A percentile compares a stretch with the other conserved stretches of the same genome.
These are phyloP conservation scores for Raphanus raphanistrum DNA, from an alignment of 345 rosid genomes.

Conservation along the genomic window DNA sequence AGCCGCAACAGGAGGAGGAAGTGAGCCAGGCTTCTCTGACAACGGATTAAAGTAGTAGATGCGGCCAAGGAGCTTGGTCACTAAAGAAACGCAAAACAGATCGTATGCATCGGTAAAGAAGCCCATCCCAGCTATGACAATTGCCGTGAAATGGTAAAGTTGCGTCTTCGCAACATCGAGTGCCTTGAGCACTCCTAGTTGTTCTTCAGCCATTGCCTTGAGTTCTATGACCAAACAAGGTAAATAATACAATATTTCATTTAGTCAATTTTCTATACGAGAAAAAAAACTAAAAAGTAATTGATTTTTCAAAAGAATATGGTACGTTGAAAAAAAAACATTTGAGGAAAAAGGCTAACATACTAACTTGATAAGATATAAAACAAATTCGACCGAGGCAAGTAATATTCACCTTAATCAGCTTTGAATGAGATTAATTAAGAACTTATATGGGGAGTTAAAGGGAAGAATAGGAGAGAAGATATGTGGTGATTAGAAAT, in stretches of 20 bases:
- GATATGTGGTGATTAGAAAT: slow-evolving; percentile 8
- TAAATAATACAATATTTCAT: background rate
- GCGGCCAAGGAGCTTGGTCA: slow-evolving; percentile 49
- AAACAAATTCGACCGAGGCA: background rate
- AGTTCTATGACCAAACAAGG: slow-evolving; percentile 2
- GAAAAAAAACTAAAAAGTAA: background rate
- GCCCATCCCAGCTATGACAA: slow-evolving; percentile 52
- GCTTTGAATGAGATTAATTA: slow-evolving; percentile 12
- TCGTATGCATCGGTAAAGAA: slow-evolving; percentile 52
- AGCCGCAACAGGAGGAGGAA: slow-evolving; percentile 41
- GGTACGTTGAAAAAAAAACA: background rate
- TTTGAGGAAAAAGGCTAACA: background rate
- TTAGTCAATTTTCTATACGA: background rate
- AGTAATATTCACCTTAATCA: slow-evolving; percentile 21
- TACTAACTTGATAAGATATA: background rate
- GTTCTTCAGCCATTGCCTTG: slow-evolving; percentile 39
- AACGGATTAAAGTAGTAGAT: slow-evolving; percentile 40
- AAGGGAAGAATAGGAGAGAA: slow-evolving; percentile 3
- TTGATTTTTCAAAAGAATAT: background rate
- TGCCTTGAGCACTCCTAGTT: slow-evolving; percentile 43
- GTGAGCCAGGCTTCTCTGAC: slow-evolving; percentile 35
- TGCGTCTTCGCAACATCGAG: slow-evolving; percentile 49
- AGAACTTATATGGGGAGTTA: background rate
- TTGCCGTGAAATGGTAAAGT: slow-evolving; percentile 48
- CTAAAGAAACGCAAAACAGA: slow-evolving; percentile 47